phyloP scores from a whole-genome alignment of 129 eudicot species.

The Arctium lappa region DNA sequence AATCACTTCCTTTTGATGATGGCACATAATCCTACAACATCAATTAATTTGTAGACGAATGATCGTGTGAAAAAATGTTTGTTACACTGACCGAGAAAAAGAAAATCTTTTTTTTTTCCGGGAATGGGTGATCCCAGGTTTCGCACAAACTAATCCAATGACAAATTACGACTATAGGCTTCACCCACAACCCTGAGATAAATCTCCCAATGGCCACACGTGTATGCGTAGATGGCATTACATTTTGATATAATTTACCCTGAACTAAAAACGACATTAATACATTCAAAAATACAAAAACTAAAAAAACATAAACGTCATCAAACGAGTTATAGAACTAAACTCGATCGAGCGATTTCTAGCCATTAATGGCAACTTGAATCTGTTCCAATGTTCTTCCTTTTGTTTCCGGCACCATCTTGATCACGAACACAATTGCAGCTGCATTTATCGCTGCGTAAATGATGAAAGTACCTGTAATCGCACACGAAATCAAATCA shows the following conservation, averaged over 20 bases:
- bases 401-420: conserved; percentile 87
- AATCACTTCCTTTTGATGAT: no score
- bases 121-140: no score
- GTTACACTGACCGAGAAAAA: neutral
- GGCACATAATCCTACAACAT: no score
- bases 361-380: conserved; percentile 62
- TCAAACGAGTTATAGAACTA: neutral
- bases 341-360: neutral
- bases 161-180: no score
- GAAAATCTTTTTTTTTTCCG: neutral
- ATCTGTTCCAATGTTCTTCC: conserved; percentile 90
- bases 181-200: no score
- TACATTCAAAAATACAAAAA: neutral
- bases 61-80: no score
- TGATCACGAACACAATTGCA: conserved; percentile 59
- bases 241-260: neutral
- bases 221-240: neutral
- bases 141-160: no score
- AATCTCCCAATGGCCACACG: no score
- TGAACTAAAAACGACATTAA: neutral
- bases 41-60: no score
- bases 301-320: neutral
- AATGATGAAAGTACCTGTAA: conserved; percentile 71
- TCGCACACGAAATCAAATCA: conserved; percentile 1
- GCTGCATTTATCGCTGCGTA: conserved; percentile 63